Base-by-base conservation (phyloP, 768 basidiomycete genomes). In the Termitomyces sp. region DNA sequence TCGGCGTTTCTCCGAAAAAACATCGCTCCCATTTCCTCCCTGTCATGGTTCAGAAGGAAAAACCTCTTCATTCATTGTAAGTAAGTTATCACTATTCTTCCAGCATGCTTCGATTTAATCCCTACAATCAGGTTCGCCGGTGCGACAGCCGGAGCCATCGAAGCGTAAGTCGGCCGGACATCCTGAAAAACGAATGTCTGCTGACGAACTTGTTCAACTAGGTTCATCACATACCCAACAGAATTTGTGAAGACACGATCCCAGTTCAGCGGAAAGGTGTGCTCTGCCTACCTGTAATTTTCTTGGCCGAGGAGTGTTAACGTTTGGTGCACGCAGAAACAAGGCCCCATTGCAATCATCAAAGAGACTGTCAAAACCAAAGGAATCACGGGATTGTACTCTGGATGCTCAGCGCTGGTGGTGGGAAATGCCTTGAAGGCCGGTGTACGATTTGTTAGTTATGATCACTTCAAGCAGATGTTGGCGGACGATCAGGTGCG, bases 231-330 rank as follows among this genome's bases (percentile, higher is more conserved):
- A 19, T 96, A 93, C 63, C 92, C 93, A 1, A 87, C 90, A 0
- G 94, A 98, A 69, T 95, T 85, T 65, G 87, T 96, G 50, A 98
- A 98, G 74, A 98, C 96, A 16, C 84, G 93, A 37, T 86, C 92
- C 3, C 96, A 98, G 73, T 97, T 98, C 62, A 83, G 89, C 42
- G 90, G 89, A 34, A 82, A 89, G 79, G 89, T 59, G 21, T 5
- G 43, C 84, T 38, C 32, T 74, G 67, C 29, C 6, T 27, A 53
- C 10, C 40, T 2, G 49, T 21, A 17, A 32, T 41, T 35, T 38
- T 29, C n/a, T 21, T 5, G 45, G 34, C 47, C 27, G 37, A 51
- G 41, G 53, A 31, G 37, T 34, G 21, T 12, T 56, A 10, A 53
- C 12, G 38, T 27, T 34, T 11, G 37, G 4, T 23, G 23, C 29